A percentile compares a stretch with the other conserved stretches of the same genome.
Evolutionary conservation across 768 basidiomycete species (phyloP).

Genomic region (Phylloporus scabripes): DNA sequence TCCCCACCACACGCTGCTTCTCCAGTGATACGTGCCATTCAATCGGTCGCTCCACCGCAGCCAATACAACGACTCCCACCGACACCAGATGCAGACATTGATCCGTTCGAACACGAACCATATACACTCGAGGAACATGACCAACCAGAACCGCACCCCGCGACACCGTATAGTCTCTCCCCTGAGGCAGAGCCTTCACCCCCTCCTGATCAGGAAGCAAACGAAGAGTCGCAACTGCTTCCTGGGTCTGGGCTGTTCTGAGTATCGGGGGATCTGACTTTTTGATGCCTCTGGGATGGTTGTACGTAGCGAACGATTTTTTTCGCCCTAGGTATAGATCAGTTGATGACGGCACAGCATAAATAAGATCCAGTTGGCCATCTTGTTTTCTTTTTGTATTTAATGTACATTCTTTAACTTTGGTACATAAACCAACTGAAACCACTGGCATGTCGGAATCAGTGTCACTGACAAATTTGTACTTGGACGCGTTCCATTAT

Average conservation of each 20-base stretch:
- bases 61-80: constrained; percentile 13
- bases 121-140: constrained; percentile 19
- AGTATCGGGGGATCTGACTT: constrained; percentile 1
- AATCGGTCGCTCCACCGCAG: constrained; percentile 9
- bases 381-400: constrained; percentile 15
- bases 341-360: constrained; percentile 5
- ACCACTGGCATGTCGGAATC: neutral
- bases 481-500: neutral
- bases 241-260: constrained; percentile 41
- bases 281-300: neutral
- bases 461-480: neutral
- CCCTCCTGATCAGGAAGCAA: constrained; percentile 15
- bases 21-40: constrained; percentile 3
- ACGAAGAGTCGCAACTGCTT: constrained; percentile 36
- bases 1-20: constrained; percentile 4
- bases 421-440: neutral
- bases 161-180: constrained; percentile 27
- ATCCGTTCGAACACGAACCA: constrained; percentile 31
- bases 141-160: constrained; percentile 9
- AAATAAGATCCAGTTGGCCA: constrained; percentile 4
- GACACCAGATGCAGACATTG: constrained; percentile 28
- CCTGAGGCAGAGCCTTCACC: constrained; percentile 11
- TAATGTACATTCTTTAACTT: constrained; percentile 14
- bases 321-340: constrained; percentile 13
- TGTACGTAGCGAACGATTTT: neutral